A percentile compares a stretch with the other conserved stretches of the same genome.
phyloP scores from a whole-genome alignment of 2,329 filamentous ascomycete genomes.

The Talaromyces sp. region DNA sequence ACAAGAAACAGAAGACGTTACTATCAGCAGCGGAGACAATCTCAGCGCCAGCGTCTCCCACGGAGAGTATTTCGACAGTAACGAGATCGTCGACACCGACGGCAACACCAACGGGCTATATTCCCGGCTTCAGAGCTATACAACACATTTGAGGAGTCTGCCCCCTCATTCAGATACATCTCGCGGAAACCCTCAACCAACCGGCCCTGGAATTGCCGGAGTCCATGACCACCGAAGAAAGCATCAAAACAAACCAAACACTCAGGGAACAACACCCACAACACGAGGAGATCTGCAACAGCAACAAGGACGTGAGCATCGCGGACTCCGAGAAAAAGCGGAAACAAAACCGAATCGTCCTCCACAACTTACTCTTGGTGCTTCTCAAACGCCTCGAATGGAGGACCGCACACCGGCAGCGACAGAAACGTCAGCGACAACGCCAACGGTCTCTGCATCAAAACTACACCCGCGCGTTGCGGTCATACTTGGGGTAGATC shows the following conservation, averaged over 20 bases:
- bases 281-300: background rate
- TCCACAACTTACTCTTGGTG: background rate
- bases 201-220: background rate
- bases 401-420: background rate
- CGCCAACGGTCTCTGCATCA: slow-evolving; percentile 22
- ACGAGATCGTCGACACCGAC: background rate
- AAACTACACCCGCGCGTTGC: slow-evolving; percentile 71
- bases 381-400: slow-evolving; percentile 1
- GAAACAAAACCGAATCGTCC: background rate
- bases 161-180: background rate
- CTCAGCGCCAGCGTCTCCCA: background rate
- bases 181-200: background rate
- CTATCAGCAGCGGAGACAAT: background rate
- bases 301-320: background rate
- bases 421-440: background rate
- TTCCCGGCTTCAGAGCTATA: background rate
- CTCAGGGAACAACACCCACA: background rate
- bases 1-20: background rate
- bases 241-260: background rate
- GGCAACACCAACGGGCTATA: background rate
- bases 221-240: background rate
- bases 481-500: slow-evolving; percentile 70
- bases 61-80: background rate
- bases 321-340: background rate
- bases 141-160: background rate